These are phyloP conservation scores for Tinospora cordifolia DNA, from an alignment of 164 flowering plant genomes.

Conservation along the genomic window DNA sequence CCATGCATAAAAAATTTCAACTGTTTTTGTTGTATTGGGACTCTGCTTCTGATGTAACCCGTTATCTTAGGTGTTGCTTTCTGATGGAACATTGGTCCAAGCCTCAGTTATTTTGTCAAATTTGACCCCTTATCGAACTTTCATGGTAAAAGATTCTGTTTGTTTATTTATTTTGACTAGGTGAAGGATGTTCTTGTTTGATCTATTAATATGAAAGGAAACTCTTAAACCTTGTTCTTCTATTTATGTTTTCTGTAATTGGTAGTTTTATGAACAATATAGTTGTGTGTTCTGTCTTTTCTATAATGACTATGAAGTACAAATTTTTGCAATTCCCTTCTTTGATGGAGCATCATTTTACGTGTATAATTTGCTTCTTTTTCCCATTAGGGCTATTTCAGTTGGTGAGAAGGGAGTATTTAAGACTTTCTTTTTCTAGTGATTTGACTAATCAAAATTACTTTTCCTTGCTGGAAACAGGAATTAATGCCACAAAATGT, in stretches of 20 bases:
- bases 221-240: background rate
- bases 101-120: slow-evolving; percentile 83
- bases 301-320: background rate
- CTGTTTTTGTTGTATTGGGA: slow-evolving; percentile 7
- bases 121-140: slow-evolving; percentile 85
- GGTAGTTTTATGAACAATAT: background rate
- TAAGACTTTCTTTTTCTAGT: background rate
- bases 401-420: background rate
- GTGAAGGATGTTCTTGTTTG: background rate
- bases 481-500: slow-evolving; percentile 60
- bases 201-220: background rate
- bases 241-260: no score
- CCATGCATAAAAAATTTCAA: background rate
- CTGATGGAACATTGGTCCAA: slow-evolving; percentile 60
- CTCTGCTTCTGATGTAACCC: slow-evolving; percentile 15
- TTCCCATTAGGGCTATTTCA: background rate
- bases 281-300: background rate
- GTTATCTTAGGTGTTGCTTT: slow-evolving; percentile 58
- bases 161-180: background rate
- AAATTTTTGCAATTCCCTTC: background rate
- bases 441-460: background rate
- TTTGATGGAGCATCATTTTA: background rate
- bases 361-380: background rate
- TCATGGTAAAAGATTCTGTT: slow-evolving; percentile 45
- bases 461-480: slow-evolving; percentile 26